These are phyloP conservation scores for Pichia sp. DNA, from an alignment of 1,139 yeast species.

Conservation along the genomic window DNA sequence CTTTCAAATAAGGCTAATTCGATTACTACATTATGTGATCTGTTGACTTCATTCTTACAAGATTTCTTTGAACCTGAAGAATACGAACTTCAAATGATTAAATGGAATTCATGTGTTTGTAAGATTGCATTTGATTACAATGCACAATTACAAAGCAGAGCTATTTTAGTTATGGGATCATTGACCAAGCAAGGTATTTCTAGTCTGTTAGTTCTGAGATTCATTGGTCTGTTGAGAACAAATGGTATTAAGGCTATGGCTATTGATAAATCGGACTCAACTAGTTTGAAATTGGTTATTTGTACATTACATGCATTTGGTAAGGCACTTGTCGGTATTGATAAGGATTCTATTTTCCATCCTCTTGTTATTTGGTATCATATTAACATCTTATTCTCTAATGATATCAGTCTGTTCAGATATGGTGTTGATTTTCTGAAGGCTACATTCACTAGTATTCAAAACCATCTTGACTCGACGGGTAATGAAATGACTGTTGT, in stretches of 20 bases:
- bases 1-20: constrained; percentile 46
- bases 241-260: neutral
- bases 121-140: constrained; percentile 61
- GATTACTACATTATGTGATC: constrained; percentile 64
- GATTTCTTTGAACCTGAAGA: constrained; percentile 44
- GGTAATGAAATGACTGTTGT: constrained; percentile 11
- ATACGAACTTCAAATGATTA: constrained; percentile 59
- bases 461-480: constrained; percentile 20
- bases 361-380: constrained; percentile 71
- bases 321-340: constrained; percentile 62
- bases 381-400: constrained; percentile 38
- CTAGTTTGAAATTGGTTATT: constrained; percentile 23
- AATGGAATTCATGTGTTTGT: constrained; percentile 69
- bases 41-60: constrained; percentile 58
- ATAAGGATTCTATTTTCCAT: constrained; percentile 51
- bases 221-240: constrained; percentile 18
- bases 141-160: constrained; percentile 70
- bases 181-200: constrained; percentile 63
- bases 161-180: constrained; percentile 70
- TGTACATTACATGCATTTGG: constrained; percentile 50
- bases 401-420: constrained; percentile 49
- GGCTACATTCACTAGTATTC: constrained; percentile 33
- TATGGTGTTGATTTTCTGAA: constrained; percentile 48
- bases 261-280: constrained; percentile 20
- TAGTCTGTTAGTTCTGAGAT: constrained; percentile 48